Conservation (phyloP, 805 yeast genomes). For the Wickerhamomyces alni region DNA sequence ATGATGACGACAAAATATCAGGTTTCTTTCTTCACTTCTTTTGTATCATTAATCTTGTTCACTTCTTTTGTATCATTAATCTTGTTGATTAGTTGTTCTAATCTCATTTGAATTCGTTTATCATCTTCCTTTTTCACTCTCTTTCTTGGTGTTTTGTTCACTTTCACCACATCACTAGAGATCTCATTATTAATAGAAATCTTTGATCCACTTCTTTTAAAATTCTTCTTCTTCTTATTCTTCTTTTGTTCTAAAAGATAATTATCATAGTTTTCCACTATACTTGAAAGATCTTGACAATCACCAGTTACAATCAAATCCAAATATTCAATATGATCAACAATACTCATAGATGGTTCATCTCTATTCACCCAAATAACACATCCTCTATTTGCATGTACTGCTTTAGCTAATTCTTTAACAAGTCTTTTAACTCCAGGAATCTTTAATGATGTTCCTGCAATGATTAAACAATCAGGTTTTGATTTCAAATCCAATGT, state of each 20-base stretch:
- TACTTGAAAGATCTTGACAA: conserved; percentile 48
- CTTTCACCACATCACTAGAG: neutral
- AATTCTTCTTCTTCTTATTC: neutral
- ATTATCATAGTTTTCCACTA: conserved; percentile 23
- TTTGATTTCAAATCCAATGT: conserved; percentile 55
- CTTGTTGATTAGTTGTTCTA: conserved; percentile 16
- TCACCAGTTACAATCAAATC: conserved; percentile 61
- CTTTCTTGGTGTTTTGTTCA: conserved; percentile 7
- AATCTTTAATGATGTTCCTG: conserved; percentile 81
- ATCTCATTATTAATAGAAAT: too few relatives aligned
- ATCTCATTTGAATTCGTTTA: conserved; percentile 16
- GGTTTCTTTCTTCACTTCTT: too few relatives aligned
- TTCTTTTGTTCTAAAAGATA: conserved; percentile 2
- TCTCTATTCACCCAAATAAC: conserved; percentile 59
- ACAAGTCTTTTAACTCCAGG: conserved; percentile 64
- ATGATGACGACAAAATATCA: too few relatives aligned
- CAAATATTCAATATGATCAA: conserved; percentile 43
- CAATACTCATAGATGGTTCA: conserved; percentile 43
- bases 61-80: conserved; percentile 12
- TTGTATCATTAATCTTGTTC: neutral
- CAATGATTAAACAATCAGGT: conserved; percentile 76
- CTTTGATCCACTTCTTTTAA: too few relatives aligned
- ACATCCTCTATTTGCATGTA: conserved; percentile 51
- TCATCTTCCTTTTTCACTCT: conserved; percentile 9
- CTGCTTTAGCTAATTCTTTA: conserved; percentile 51